Evolutionary conservation across 1,284 basidiomycete genomes (phyloP), one percentile per base, ranked within the genome.

Genomic region (Phlebopus sp.): DNA sequence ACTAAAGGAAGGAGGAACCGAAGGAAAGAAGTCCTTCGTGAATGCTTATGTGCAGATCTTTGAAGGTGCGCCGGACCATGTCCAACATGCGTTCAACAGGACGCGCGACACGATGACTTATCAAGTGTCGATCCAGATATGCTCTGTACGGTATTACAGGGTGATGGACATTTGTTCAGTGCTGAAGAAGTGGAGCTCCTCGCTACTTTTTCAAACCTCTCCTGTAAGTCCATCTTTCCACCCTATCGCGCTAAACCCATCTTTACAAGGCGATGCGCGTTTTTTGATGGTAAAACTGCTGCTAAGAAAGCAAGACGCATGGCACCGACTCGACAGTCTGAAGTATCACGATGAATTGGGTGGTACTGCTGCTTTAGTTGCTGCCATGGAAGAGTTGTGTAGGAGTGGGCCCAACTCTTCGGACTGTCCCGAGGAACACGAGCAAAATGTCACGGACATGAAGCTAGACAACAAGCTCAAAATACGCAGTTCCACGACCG

Each of bases 241-340:
- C n/a, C 23, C 14, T 2, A 13, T 11, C 2, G 2, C 36, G 34
- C 14, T 13, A 29, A 46, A 25, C 51, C 55, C 35, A 55, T 23
- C n/a, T 17, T 25, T 15, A 13, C 34, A 15, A 95, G 92, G 92
- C 59, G 70, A 78, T 35, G 80, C 87, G 1, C 82, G 86, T n/a
- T 97, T 92, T 68, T 82, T 95, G 23, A 81, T 97, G 51, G 79
- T 87, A 6, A 84, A 92, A n/a, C 74, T 97, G 1, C 73, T 90
- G 7, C 76, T 94, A 15, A 86, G 95, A 44, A 90, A 90, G 58
- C 75, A 78, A 23, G 81, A 81, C 42, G 79, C 79, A 58, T 93
- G 94, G 80, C 81, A 89, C 57, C 78, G 90, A 0, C 67, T 86
- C 1, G 72, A 76, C 27, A 63, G 75, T 1, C 71, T 96, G 9